Conservation (phyloP, 208 protist genomes). For the Wallacemonas sp. region DNA sequence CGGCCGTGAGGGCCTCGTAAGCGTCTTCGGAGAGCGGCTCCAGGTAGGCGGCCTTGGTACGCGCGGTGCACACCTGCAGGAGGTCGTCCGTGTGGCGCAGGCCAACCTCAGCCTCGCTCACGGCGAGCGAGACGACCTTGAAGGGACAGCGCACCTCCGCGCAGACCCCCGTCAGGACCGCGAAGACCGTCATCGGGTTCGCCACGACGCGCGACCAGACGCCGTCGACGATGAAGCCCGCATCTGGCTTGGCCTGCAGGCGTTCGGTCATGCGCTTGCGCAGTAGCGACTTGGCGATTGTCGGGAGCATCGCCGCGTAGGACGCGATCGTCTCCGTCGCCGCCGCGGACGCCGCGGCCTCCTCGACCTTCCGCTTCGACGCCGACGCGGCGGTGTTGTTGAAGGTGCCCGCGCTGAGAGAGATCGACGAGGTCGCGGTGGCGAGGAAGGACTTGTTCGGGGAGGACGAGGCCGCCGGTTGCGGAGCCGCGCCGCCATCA, state of each 20-base stretch:
- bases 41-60: constrained; percentile 37
- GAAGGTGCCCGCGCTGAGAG: background rate
- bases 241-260: background rate
- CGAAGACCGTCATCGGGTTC: constrained; percentile 50
- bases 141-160: constrained; percentile 32
- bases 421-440: background rate
- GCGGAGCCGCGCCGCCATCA: background rate
- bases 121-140: constrained; percentile 59
- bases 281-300: constrained; percentile 27
- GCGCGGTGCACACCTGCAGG: constrained; percentile 33
- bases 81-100: constrained; percentile 47
- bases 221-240: constrained; percentile 73
- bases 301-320: constrained; percentile 27
- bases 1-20: constrained; percentile 59
- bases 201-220: constrained; percentile 52
- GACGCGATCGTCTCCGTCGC: constrained; percentile 2
- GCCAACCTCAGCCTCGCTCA: constrained; percentile 61
- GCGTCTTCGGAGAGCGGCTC: constrained; percentile 63
- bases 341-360: background rate
- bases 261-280: constrained; percentile 7
- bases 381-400: background rate
- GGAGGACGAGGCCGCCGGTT: background rate
- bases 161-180: constrained; percentile 45
- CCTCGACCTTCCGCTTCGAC: background rate
- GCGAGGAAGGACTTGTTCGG: background rate